These are phyloP conservation scores for Orbilia ellipsospora DNA, from an alignment of 2,329 filamentous ascomycete genomes.

Conservation along the genomic window DNA sequence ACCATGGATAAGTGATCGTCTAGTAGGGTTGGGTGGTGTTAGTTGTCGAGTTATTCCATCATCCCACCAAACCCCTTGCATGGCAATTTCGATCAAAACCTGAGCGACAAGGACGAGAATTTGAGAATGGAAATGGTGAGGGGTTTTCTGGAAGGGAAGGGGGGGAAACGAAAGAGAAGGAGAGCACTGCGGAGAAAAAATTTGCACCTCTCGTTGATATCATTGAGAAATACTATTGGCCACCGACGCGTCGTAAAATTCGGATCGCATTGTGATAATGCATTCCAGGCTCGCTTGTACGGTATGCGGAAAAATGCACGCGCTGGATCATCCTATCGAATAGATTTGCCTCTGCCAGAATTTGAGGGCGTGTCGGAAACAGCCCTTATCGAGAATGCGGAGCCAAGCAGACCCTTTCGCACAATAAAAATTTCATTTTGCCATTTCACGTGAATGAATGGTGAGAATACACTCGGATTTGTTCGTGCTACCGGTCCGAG, in stretches of 20 bases:
- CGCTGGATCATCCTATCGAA: not conserved
- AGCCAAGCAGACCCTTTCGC: too few species aligned
- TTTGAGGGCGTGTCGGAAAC: constrained; percentile 20
- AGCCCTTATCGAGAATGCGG: constrained; percentile 7
- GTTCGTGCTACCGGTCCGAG: not conserved
- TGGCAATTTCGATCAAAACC: constrained; percentile 28
- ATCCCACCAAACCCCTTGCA: constrained; percentile 27
- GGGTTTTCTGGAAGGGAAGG: not conserved
- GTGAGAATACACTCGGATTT: not conserved
- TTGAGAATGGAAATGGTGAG: constrained; percentile 18
- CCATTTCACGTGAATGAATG: not conserved
- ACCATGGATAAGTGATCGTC: not conserved
- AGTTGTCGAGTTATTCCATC: too few species aligned
- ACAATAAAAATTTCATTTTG: not conserved
- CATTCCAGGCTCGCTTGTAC: constrained; percentile 1
- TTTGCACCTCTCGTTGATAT: too few species aligned
- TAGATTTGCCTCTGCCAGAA: constrained; percentile 7
- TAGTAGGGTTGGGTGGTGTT: not conserved
- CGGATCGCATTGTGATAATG: constrained; percentile 20
- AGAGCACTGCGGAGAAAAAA: too few species aligned
- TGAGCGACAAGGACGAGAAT: constrained; percentile 16
- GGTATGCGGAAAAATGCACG: not conserved
- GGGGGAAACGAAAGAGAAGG: not conserved
- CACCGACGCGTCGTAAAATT: constrained; percentile 19
- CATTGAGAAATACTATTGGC: constrained; percentile 15